A percentile compares a stretch with the other conserved stretches of the same genome.
Conservation (phyloP, 1,284 basidiomycete species). For the Moesziomyces antarcticus region DNA sequence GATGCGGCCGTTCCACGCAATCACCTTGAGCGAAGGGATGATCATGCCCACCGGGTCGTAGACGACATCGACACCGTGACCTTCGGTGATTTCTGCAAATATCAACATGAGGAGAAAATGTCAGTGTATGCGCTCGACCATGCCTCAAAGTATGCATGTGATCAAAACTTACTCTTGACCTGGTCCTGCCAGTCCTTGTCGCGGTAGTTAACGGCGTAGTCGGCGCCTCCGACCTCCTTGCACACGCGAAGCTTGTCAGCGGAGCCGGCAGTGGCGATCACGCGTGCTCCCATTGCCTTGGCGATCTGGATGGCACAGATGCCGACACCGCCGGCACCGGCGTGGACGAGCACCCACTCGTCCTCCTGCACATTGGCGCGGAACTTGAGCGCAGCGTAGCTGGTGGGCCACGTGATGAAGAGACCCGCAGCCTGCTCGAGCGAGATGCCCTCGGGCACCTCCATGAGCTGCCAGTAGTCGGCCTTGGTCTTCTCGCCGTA, state of each 20-base stretch:
- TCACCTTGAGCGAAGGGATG: conserved; percentile 68
- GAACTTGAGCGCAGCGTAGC: conserved; percentile 60
- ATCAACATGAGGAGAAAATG: too few species aligned
- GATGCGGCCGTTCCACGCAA: conserved; percentile 91
- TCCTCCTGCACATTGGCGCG: conserved; percentile 52
- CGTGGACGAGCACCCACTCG: conserved; percentile 60
- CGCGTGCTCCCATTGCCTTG: conserved; percentile 62
- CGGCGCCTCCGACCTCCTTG: conserved; percentile 57
- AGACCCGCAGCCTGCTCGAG: conserved; percentile 75
- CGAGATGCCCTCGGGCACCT: conserved; percentile 75
- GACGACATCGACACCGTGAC: conserved; percentile 72
- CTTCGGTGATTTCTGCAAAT: conserved; percentile 49
- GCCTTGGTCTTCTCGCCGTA: conserved; percentile 74
- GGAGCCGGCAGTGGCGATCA: conserved; percentile 60
- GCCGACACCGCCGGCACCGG: conserved; percentile 81
- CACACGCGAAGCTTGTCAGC: conserved; percentile 59
- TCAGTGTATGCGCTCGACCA: background rate
- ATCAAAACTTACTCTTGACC: conserved; percentile 50
- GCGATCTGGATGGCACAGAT: conserved; percentile 70
- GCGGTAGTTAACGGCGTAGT: conserved; percentile 60
- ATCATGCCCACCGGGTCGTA: conserved; percentile 65
- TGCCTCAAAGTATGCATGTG: background rate
- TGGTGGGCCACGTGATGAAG: conserved; percentile 63
- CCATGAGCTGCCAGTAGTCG: conserved; percentile 70
- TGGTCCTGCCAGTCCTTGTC: conserved; percentile 61